phyloP scores from a whole-genome alignment of 2,329 filamentous ascomycete species.

The Phyllosticta ampelicida region DNA sequence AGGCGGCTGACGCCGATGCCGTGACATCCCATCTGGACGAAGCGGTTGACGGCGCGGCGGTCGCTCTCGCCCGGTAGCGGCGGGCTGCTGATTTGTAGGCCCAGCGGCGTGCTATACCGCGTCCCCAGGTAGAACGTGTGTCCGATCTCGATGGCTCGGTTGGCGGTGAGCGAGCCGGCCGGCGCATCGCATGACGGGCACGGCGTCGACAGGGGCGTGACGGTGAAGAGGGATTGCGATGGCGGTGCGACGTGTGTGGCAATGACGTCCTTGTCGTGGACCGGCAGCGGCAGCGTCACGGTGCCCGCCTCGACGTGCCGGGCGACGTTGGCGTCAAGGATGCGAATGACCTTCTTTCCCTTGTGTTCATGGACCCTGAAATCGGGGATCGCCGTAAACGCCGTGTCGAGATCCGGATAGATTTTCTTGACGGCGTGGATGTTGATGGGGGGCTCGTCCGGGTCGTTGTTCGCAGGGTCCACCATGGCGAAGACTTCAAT shows the following conservation, averaged over 20 bases:
- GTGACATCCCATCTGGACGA: constrained; percentile 88
- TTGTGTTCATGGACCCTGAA: background rate
- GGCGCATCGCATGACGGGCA: background rate
- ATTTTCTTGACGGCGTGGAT: constrained; percentile 55
- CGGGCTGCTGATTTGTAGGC: constrained; percentile 44
- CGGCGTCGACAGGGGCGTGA: background rate
- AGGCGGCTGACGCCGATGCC: constrained; percentile 89
- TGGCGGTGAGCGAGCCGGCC: constrained; percentile 22
- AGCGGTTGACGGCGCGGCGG: constrained; percentile 5
- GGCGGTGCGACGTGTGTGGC: background rate
- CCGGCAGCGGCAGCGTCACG: background rate
- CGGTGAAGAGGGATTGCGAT: background rate
- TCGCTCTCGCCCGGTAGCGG: constrained; percentile 24
- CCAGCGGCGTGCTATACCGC: constrained; percentile 69
- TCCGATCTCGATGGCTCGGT: constrained; percentile 72
- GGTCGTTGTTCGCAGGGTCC: constrained; percentile 39
- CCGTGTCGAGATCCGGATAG: constrained; percentile 58
- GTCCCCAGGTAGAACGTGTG: constrained; percentile 94
- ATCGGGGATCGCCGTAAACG: constrained; percentile 17
- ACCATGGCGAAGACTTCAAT: constrained; percentile 43
- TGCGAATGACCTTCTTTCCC: background rate
- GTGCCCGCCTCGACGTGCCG: background rate
- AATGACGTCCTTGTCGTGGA: background rate
- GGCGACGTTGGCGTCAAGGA: background rate
- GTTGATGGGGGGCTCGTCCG: constrained; percentile 32